These are phyloP conservation scores for Neofusicoccum cordaticola DNA, from an alignment of 2,329 filamentous ascomycete genomes.

Conservation along the genomic window DNA sequence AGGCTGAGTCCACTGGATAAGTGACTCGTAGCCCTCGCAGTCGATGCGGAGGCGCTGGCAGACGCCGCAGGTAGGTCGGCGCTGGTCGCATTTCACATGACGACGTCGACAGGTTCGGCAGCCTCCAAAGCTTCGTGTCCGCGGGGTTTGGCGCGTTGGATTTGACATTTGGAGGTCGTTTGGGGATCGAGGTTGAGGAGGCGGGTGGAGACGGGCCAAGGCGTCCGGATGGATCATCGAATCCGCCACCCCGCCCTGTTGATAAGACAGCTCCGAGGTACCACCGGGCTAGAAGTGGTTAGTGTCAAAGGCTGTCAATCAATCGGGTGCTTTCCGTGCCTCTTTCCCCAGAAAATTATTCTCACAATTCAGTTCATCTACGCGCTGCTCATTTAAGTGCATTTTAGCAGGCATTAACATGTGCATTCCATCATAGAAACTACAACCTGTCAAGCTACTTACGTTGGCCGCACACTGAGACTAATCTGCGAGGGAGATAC, in stretches of 20 bases:
- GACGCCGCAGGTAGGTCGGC: background rate
- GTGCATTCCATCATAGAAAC: too few species aligned
- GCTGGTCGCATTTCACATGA: slow-evolving; percentile 8
- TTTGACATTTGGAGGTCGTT: background rate
- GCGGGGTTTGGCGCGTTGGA: background rate
- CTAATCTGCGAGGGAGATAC: too few species aligned
- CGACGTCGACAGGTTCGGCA: slow-evolving; percentile 4
- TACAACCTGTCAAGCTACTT: too few species aligned
- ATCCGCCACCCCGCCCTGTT: background rate
- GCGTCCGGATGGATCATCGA: background rate
- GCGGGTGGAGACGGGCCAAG: background rate
- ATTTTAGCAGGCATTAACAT: too few species aligned
- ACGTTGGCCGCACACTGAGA: too few species aligned
- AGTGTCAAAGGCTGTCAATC: too few species aligned
- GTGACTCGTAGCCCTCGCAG: background rate
- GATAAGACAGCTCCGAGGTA: too few species aligned
- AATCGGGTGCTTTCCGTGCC: too few species aligned
- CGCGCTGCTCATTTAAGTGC: too few species aligned
- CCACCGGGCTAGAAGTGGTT: too few species aligned
- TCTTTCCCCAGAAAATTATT: too few species aligned
- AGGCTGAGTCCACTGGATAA: slow-evolving; percentile 3
- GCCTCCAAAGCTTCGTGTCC: background rate
- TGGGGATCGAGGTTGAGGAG: background rate
- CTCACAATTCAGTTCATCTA: too few species aligned
- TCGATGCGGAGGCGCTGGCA: slow-evolving; percentile 3